Base-by-base conservation (phyloP, 2,329 filamentous ascomycete genomes). In the Cercospora zeina region DNA sequence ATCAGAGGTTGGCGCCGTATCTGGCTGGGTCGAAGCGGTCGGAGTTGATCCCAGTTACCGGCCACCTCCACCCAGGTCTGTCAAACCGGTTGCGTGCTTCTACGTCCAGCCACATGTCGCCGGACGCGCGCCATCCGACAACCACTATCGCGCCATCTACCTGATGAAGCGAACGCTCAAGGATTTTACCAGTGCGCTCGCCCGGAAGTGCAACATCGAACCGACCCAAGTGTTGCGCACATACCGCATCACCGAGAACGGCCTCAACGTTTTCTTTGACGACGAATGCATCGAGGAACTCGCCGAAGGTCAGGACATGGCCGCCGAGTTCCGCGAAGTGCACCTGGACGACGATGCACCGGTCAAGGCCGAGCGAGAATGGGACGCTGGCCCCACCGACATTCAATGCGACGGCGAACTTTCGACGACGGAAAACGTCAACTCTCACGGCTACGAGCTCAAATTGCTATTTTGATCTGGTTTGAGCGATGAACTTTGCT, bases 291-390 rank as follows among this genome's bases (percentile, higher is more conserved):
- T 97, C 33, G 84, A 85, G 49, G 89, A 93, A 74, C 81, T 97
- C 57, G 85, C 87, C 1, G 95, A 99, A 77, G 93, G 92, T 33
- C 91, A 97, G 75, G 93, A 96, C 72, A 95, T 97, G 89, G 79
- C 83, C 37, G 84, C 84, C 45, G 86, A 89, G 69, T 85, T 88
- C 62, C 82, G 90, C 61, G 88, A 95, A 68, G 81, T 90, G 49
- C 67, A 78, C 61, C 74, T 78, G 54, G 74, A 79, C 63, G 66
- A 64, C 19, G 74, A 79, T 62, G 65, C 64, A 24, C 76, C 70
- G 47, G 77, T 76, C 72, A 85, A 79, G 73, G 61, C 67, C 21
- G 63, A 65, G 42, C 81, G 78, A 70, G 83, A 82, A 72, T 86
- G 79, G 83, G 78, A 79, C 73, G 79, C 77, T 68, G 79, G 79